A percentile compares a stretch with the other conserved stretches of the same genome.
These are phyloP conservation scores for Penicillium psychrofluorescens DNA, from an alignment of 495 filamentous ascomycete species.

Conservation along the genomic window DNA sequence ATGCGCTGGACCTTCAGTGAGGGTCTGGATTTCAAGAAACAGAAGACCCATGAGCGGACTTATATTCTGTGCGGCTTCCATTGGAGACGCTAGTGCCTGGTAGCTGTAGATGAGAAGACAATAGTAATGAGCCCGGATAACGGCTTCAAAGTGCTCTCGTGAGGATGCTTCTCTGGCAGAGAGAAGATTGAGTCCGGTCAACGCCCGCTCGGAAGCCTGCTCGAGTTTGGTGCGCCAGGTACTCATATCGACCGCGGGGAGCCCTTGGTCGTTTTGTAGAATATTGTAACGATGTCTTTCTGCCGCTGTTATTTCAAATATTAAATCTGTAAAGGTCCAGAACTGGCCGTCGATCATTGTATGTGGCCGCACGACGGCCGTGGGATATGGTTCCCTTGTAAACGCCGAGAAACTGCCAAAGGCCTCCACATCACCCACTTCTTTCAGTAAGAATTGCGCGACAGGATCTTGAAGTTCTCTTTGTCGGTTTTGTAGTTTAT, in stretches of 20 bases:
- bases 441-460: constrained; percentile 9
- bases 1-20: not conserved
- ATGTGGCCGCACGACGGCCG: too few species aligned
- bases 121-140: constrained; percentile 11
- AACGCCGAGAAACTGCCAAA: constrained; percentile 6
- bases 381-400: not conserved
- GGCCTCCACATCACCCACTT: constrained; percentile 11
- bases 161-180: not conserved
- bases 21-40: constrained; percentile 1
- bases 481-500: not conserved
- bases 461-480: not conserved
- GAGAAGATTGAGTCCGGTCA: not conserved
- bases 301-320: constrained; percentile 6
- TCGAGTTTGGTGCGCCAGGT: constrained; percentile 7
- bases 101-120: constrained; percentile 10
- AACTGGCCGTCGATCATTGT: not conserved
- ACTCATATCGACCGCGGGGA: constrained; percentile 1
- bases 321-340: constrained; percentile 9
- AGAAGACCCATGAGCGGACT: not conserved
- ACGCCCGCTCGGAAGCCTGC: constrained; percentile 5
- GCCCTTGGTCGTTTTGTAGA: not conserved
- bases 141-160: not conserved
- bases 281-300: constrained; percentile 3
- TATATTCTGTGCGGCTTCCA: not conserved
- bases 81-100: constrained; percentile 6